phyloP scores from a whole-genome alignment of 345 rosid genomes.

The Linum usitatissimum region DNA sequence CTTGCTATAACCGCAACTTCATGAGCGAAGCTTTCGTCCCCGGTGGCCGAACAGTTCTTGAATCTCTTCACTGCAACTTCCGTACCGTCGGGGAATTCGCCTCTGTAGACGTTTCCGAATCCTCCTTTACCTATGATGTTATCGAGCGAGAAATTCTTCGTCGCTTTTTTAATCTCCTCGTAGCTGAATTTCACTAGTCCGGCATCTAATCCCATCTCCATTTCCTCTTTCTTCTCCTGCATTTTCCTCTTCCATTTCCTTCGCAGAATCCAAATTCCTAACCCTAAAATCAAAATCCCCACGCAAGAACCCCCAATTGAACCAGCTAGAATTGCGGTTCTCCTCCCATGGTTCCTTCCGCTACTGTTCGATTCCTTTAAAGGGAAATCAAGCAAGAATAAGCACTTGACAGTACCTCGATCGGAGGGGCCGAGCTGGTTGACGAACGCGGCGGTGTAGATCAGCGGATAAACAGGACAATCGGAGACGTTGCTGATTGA shows the following conservation, averaged over 20 bases:
- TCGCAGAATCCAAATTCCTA: too few relatives aligned
- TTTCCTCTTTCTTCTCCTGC: background rate
- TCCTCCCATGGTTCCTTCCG: too few relatives aligned
- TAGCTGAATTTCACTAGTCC: constrained; percentile 20
- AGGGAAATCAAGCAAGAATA: constrained; percentile 39
- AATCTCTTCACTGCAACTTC: constrained; percentile 37
- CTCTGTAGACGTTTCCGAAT: constrained; percentile 33
- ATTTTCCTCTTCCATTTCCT: too few relatives aligned
- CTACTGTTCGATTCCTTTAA: background rate
- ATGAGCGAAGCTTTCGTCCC: constrained; percentile 28
- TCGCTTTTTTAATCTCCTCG: constrained; percentile 21
- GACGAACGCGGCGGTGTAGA: constrained; percentile 63
- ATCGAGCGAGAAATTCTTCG: constrained; percentile 25
- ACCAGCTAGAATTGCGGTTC: too few relatives aligned
- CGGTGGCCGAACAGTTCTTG: constrained; percentile 25
- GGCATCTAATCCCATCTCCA: background rate
- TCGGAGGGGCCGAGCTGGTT: constrained; percentile 61
- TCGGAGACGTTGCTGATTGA: constrained; percentile 37
- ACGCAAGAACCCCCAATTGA: too few relatives aligned
- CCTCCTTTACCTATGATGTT: constrained; percentile 27
- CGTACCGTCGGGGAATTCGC: constrained; percentile 22
- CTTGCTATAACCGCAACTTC: constrained; percentile 40
- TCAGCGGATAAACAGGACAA: constrained; percentile 32
- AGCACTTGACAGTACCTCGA: constrained; percentile 44
- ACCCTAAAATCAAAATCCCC: too few relatives aligned